phyloP scores from a whole-genome alignment of 768 basidiomycete genomes.

The Termitomyces sp. region DNA sequence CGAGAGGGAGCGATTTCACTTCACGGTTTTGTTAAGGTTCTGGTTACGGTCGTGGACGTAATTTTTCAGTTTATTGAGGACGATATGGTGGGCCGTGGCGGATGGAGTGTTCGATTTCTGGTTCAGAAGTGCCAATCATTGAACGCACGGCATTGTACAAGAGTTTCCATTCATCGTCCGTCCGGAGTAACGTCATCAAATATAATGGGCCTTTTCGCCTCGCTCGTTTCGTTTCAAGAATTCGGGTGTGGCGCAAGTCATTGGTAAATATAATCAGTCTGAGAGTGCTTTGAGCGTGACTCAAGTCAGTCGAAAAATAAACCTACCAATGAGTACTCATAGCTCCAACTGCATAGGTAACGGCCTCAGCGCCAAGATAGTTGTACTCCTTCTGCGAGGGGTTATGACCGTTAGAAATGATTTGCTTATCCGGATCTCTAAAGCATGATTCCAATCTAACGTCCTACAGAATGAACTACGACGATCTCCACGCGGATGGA shows the following conservation, averaged over 20 bases:
- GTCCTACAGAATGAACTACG: neutral
- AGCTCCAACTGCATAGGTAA: conserved; percentile 4
- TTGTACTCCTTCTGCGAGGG: neutral
- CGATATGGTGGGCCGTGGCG: neutral
- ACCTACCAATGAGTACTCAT: conserved; percentile 12
- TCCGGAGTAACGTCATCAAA: neutral
- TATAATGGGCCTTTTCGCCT: neutral
- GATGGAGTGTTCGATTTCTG: neutral
- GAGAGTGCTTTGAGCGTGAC: neutral
- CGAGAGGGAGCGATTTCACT: neutral
- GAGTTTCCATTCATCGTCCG: neutral
- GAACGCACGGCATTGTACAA: neutral
- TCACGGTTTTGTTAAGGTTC: neutral
- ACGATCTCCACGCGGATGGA: neutral
- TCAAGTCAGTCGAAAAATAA: neutral
- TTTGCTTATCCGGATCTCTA: neutral
- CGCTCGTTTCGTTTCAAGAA: neutral
- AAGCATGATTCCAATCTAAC: neutral
- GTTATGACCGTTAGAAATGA: neutral
- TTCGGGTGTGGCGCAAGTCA: neutral
- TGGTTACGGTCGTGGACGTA: neutral
- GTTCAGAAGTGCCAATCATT: neutral
- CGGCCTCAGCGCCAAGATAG: neutral
- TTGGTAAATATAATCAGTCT: neutral
- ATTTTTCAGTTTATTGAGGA: neutral